Base-by-base conservation (phyloP, 768 basidiomycete genomes). In the Mycena galericulata region DNA sequence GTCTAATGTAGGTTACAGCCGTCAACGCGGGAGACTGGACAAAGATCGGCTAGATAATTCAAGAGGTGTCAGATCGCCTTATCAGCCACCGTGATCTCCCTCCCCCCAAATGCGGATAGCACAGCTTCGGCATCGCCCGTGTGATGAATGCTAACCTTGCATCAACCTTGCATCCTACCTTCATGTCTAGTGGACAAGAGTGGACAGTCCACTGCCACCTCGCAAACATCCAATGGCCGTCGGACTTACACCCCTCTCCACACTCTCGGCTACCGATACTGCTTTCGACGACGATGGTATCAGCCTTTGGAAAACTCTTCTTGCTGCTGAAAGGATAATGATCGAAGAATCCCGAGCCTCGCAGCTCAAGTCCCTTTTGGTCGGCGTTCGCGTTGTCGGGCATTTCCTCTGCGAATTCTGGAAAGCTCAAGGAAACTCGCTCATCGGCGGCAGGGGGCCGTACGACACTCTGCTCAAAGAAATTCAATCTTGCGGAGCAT, bases 121-220 rank as follows among this genome's bases (percentile, higher is more conserved):
- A n/a, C n/a, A n/a, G n/a, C n/a, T n/a, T n/a, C n/a, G n/a, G n/a
- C n/a, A n/a, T n/a, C n/a, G n/a, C n/a, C n/a, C n/a, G n/a, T n/a
- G n/a, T n/a, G n/a, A n/a, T n/a, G n/a, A n/a, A n/a, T n/a, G n/a
- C n/a, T n/a, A n/a, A n/a, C n/a, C n/a, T n/a, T n/a, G n/a, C n/a
- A n/a, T n/a, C n/a, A n/a, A n/a, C n/a, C n/a, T n/a, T n/a, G n/a
- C n/a, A n/a, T n/a, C n/a, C n/a, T n/a, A n/a, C n/a, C n/a, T n/a
- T n/a, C n/a, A n/a, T n/a, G 9, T 38, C 38, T 17, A 38, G 17
- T 9, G 38, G 22, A 20, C 41, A n/a, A 4, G 14, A 17, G 34
- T 15, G 51, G 11, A 77, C 76, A 72, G 76, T 73, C 67, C 73
- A 64, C 38, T 26, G 55, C 49, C 51, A n/a, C n/a, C n/a, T n/a